phyloP scores from a whole-genome alignment of 2,329 filamentous ascomycete genomes.

The Ilyonectria sp. region DNA sequence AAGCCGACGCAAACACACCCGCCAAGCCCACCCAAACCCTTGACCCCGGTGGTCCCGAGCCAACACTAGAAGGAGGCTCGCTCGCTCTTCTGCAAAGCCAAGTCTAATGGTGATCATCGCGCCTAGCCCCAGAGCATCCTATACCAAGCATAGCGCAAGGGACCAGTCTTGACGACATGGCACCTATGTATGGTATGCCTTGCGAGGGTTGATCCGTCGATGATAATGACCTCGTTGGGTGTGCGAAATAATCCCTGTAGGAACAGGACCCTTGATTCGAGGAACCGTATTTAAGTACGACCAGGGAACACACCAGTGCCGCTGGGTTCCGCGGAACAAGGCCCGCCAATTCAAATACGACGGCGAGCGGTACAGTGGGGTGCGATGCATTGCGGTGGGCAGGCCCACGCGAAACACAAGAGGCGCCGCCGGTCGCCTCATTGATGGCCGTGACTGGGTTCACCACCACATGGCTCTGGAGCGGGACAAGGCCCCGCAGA shows the following conservation, averaged over 20 bases:
- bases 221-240: conserved; percentile 25
- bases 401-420: conserved; percentile 4
- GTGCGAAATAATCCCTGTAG: neutral
- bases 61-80: conserved; percentile 2
- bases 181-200: neutral
- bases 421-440: neutral
- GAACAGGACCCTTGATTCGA: conserved; percentile 16
- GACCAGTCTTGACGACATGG: conserved; percentile 2
- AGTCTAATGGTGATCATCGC: conserved; percentile 3
- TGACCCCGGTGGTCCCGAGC: conserved; percentile 25
- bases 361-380: neutral
- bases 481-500: conserved; percentile 2
- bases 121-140: neutral
- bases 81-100: neutral
- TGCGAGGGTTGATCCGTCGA: conserved; percentile 20
- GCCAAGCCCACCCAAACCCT: conserved; percentile 5
- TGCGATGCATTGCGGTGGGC: neutral
- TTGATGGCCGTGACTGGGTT: neutral
- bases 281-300: neutral
- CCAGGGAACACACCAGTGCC: neutral
- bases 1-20: conserved; percentile 2
- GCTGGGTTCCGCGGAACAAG: conserved; percentile 2
- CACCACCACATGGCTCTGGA: conserved; percentile 18
- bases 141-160: neutral
- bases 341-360: conserved; percentile 8